Percentiles rank a stretch among this genome's conserved stretches.
These are phyloP conservation scores for Zoysia matrella DNA, from an alignment of 202 grass and related monocot genomes.

Conservation along the genomic window DNA sequence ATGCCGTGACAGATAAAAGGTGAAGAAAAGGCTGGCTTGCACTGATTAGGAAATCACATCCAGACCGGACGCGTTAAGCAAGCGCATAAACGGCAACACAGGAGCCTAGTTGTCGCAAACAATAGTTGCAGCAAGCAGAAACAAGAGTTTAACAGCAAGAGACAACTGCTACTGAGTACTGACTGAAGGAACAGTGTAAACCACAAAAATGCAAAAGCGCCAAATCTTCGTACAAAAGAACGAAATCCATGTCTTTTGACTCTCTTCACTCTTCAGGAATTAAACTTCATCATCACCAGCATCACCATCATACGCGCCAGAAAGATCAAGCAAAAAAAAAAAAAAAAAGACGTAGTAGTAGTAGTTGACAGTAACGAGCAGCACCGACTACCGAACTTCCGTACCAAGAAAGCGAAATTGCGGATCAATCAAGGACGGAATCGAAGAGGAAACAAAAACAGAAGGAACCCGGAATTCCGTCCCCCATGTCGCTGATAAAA, in stretches of 20 bases:
- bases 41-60: neutral
- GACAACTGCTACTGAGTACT: constrained; percentile 6
- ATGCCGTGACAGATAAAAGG: neutral
- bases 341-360: no score
- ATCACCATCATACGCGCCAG: neutral
- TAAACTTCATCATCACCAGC: neutral
- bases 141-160: constrained; percentile 41
- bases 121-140: constrained; percentile 18
- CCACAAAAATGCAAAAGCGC: constrained; percentile 30
- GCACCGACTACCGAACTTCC: neutral
- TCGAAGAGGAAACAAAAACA: no score
- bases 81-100: neutral
- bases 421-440: no score
- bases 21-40: neutral
- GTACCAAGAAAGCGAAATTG: no score
- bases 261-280: neutral
- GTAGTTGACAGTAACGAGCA: neutral
- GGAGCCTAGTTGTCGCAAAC: neutral
- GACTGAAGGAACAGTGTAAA: constrained; percentile 14
- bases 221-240: constrained; percentile 45
- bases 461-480: neutral
- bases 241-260: constrained; percentile 6
- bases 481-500: neutral
- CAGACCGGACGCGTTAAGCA: neutral
- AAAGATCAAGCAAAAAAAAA: constrained; percentile 9